Evolutionary conservation across 495 filamentous ascomycete species (phyloP).

Genomic region (Podospora australis): DNA sequence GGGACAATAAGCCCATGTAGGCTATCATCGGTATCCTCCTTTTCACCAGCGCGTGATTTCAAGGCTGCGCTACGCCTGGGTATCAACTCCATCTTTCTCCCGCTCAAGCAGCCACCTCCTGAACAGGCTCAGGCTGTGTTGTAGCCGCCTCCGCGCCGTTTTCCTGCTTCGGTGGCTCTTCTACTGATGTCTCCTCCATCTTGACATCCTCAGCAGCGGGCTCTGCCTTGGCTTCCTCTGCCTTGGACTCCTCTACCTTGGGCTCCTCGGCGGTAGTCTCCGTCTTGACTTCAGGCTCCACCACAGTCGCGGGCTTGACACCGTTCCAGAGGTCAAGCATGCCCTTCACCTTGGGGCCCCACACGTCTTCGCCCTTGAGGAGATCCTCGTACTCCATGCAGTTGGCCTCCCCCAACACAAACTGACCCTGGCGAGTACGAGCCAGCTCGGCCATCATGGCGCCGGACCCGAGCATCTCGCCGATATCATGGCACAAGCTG

Average conservation of each 20-base stretch:
- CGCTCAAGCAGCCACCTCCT: no score
- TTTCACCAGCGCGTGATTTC: no score
- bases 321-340: slow-evolving; percentile 43
- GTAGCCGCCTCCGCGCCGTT: slow-evolving; percentile 74
- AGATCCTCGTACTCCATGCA: slow-evolving; percentile 81
- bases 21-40: no score
- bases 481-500: slow-evolving; percentile 85
- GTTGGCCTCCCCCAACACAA: slow-evolving; percentile 56
- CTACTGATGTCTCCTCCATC: slow-evolving; percentile 58
- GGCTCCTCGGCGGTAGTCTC: neutral
- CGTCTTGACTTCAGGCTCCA: neutral
- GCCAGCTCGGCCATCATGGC: slow-evolving; percentile 82
- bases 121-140: no score
- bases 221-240: neutral
- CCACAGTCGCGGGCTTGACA: neutral
- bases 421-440: slow-evolving; percentile 74
- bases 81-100: no score
- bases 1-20: no score
- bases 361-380: slow-evolving; percentile 68
- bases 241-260: neutral
- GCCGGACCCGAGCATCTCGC: slow-evolving; percentile 70
- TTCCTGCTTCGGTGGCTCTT: slow-evolving; percentile 50
- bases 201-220: slow-evolving; percentile 51
- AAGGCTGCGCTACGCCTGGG: no score
- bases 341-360: slow-evolving; percentile 66